Base-by-base conservation (phyloP, 1,139 yeast species). In the Debaryomycetaceae sp. region DNA sequence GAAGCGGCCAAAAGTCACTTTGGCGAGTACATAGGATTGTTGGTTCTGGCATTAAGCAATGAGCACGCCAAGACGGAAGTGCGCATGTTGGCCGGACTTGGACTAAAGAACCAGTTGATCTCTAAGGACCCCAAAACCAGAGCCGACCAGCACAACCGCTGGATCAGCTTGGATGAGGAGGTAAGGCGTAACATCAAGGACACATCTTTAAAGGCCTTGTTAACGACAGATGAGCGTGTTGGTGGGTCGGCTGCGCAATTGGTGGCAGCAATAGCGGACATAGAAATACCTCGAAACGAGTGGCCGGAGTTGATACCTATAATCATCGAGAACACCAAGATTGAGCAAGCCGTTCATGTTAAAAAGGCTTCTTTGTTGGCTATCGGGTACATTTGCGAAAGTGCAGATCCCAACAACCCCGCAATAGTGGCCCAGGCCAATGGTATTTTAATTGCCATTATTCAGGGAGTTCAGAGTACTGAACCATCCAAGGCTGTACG, bases 301-400 rank as follows among this genome's bases (percentile, higher is more conserved):
- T 93, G 99, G 99, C 85, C 87, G 22, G 91, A 86, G 47, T 75
- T 93, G 59, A 87, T 93, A 69, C 81, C 84, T 44, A 77, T 80
- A 39, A 85, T 93, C 59, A 93, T 93, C 43, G 88, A 85, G 51
- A 88, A 90, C 65, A 93, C 98, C 38, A 82, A 82, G 57, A 73
- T 84, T 7, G 88, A 84, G 43, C 84, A 85, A 57, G 85, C 91
- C 14, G 87, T 80, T 45, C 75, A 84, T 59, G 83, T 90, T 45
- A 93, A 93, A 69, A 81, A 91, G 58, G 87, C 97, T 1, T 87
- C 97, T 6, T 75, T 91, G 54, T 76, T 89, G 58, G 81, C 98
- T 3, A 87, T 93, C 59, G 99, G 99, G 42, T 93, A 90, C 65
- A 91, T 93, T 52, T 93, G 99, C 69, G 99, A 93, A 68, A 80